Conservation (phyloP, 306 rosid genomes). For the Sindora glabra region DNA sequence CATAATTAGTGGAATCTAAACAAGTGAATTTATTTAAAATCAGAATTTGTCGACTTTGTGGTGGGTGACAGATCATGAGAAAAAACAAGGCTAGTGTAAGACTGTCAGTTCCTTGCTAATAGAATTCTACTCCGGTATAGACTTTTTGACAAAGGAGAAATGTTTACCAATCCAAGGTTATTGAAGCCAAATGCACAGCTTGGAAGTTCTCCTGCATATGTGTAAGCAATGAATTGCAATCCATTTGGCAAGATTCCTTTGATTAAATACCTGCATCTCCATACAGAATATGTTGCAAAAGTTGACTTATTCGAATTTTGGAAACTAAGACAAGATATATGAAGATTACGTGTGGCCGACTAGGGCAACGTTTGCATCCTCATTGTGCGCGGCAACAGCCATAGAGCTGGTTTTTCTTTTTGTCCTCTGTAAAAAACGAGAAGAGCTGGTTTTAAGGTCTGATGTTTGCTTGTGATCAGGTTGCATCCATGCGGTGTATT, state of each 20-base stretch:
- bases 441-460: no score
- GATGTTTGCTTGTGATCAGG: constrained; percentile 41
- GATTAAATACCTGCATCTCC: constrained; percentile 57
- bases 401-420: no score
- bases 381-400: no score
- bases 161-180: constrained; percentile 55
- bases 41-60: no score
- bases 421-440: no score
- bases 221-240: constrained; percentile 54
- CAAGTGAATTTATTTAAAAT: no score
- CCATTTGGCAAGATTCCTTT: constrained; percentile 54
- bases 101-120: no score
- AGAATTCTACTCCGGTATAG: background rate
- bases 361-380: no score
- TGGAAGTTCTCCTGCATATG: constrained; percentile 94
- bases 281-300: background rate
- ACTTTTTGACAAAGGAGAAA: background rate
- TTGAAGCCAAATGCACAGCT: constrained; percentile 73
- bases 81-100: no score
- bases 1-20: no score
- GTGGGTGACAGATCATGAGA: no score
- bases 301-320: background rate
- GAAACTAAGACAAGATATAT: background rate
- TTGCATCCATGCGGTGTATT: constrained; percentile 60
- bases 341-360: no score